Evolutionary conservation across 1,284 basidiomycete species (phyloP).

Genomic region (Leccinum fuscescens): DNA sequence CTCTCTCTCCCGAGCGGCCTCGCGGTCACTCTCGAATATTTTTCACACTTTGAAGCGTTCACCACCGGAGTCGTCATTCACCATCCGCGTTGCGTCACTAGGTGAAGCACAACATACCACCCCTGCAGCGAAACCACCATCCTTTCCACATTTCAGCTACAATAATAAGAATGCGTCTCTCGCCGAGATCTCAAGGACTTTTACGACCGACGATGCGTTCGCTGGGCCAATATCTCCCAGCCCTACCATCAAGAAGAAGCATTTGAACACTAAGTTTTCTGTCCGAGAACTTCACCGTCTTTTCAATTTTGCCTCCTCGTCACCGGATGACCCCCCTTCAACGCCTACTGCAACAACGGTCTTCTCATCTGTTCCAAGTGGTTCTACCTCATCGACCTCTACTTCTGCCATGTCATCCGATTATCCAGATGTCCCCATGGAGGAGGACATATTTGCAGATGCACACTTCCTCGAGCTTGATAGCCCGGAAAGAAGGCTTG

Average conservation of each 20-base stretch:
- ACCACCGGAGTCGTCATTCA: slow-evolving; percentile 11
- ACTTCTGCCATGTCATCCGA: slow-evolving; percentile 14
- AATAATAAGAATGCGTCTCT: slow-evolving; percentile 11
- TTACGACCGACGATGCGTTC: slow-evolving; percentile 19
- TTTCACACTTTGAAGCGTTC: slow-evolving; percentile 22
- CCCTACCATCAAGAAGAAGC: slow-evolving; percentile 20
- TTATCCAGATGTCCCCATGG: slow-evolving; percentile 18
- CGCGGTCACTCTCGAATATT: slow-evolving; percentile 27
- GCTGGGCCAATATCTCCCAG: slow-evolving; percentile 12
- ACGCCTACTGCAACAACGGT: slow-evolving; percentile 1
- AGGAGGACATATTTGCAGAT: slow-evolving; percentile 19
- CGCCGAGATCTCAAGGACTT: slow-evolving; percentile 12
- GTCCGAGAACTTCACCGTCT: slow-evolving; percentile 36
- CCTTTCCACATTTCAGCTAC: slow-evolving; percentile 8
- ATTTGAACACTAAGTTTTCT: slow-evolving; percentile 23
- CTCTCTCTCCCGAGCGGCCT: slow-evolving; percentile 22
- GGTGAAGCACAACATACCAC: slow-evolving; percentile 3
- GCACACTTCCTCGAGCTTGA: slow-evolving; percentile 22
- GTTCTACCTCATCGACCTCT: slow-evolving; percentile 12
- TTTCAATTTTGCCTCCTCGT: slow-evolving; percentile 36
- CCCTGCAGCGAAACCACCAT: slow-evolving; percentile 7
- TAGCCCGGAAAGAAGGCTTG: slow-evolving; percentile 10
- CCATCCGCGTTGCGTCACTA: slow-evolving; percentile 2
- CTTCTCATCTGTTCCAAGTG: neutral
- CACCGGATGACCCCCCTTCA: slow-evolving; percentile 20